These are phyloP conservation scores for Aspergillus steynii DNA, from an alignment of 495 filamentous ascomycete genomes.

Conservation along the genomic window DNA sequence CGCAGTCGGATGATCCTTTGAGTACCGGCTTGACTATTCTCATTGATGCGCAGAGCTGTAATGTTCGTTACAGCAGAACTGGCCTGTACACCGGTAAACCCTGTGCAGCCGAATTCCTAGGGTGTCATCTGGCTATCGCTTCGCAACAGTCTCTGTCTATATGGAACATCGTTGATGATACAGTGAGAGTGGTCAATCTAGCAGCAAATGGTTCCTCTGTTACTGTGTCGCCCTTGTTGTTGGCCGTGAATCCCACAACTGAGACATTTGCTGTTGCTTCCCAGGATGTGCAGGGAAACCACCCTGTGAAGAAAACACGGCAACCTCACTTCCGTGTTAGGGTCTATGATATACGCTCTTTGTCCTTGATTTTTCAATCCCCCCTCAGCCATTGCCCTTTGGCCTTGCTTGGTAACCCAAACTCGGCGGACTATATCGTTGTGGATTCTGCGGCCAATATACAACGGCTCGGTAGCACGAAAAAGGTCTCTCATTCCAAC, in stretches of 20 bases:
- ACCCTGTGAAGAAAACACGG: conserved; percentile 25
- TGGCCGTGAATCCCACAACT: conserved; percentile 40
- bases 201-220: conserved; percentile 7
- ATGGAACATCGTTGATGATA: conserved; percentile 47
- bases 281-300: conserved; percentile 3
- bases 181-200: conserved; percentile 30
- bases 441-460: conserved; percentile 43
- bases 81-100: conserved; percentile 34
- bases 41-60: conserved; percentile 36
- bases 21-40: conserved; percentile 33
- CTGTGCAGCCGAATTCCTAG: conserved; percentile 36
- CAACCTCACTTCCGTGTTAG: conserved; percentile 26
- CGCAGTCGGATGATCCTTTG: conserved; percentile 27
- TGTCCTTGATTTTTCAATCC: conserved; percentile 31
- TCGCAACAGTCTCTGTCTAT: conserved; percentile 37
- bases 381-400: conserved; percentile 29
- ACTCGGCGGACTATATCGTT: conserved; percentile 60
- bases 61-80: conserved; percentile 33
- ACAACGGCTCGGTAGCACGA: conserved; percentile 55
- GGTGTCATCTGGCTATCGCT: conserved; percentile 36
- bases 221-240: conserved; percentile 22
- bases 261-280: conserved; percentile 38
- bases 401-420: conserved; percentile 37
- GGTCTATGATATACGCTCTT: conserved; percentile 41
- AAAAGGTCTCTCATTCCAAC: conserved; percentile 45